These are phyloP conservation scores for Haematococcus lacustris DNA, from an alignment of 139 green algal species.

Conservation along the genomic window DNA sequence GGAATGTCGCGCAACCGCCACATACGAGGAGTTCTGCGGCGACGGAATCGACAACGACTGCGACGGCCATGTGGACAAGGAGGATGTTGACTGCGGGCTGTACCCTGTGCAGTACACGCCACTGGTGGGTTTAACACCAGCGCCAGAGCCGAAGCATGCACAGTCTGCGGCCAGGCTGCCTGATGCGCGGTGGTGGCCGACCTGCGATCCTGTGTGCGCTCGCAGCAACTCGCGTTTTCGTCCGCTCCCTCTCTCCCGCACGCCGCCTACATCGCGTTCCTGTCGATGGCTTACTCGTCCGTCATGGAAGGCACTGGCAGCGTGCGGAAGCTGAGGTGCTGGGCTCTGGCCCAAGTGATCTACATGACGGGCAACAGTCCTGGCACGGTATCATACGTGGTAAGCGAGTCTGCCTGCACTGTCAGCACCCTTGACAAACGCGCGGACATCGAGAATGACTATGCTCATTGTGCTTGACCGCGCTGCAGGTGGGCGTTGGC, in stretches of 20 bases:
- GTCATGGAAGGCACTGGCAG: neutral
- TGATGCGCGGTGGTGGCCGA: too few species aligned
- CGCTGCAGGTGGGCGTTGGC: too few species aligned
- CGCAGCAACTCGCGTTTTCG: neutral
- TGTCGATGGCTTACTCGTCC: neutral
- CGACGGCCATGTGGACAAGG: constrained; percentile 18
- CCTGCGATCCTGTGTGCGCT: neutral
- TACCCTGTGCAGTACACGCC: constrained; percentile 16
- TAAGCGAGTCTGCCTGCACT: too few species aligned
- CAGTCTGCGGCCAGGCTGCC: too few species aligned
- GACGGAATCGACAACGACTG: constrained; percentile 34
- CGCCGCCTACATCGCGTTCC: neutral
- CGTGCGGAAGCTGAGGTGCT: constrained; percentile 1
- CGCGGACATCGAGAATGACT: too few species aligned
- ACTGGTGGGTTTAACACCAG: neutral
- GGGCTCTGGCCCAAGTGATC: constrained; percentile 1
- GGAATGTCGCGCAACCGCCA: too few species aligned
- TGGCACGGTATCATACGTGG: constrained; percentile 6
- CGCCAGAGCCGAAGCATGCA: too few species aligned
- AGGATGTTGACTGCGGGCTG: constrained; percentile 25
- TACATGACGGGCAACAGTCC: constrained; percentile 13
- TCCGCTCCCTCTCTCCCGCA: neutral
- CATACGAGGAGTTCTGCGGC: constrained; percentile 11
- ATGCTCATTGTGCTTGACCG: too few species aligned
- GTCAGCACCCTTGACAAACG: too few species aligned